Percentiles rank a stretch among this genome's conserved stretches.
Evolutionary conservation across 148 eudicot genomes (phyloP).

Genomic region (Hydrangea macrophylla): DNA sequence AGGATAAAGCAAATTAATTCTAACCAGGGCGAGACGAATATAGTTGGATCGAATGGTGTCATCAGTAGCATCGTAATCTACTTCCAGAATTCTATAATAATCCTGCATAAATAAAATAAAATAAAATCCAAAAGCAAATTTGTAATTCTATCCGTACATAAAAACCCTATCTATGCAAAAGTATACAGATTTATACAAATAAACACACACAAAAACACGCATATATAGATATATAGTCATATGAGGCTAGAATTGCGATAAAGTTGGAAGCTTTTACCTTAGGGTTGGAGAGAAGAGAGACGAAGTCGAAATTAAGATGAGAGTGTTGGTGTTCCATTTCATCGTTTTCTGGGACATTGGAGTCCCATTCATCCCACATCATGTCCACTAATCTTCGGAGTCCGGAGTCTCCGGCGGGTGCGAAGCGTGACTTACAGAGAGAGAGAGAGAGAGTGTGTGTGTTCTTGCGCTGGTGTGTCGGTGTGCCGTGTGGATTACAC

Average conservation of each 20-base stretch:
- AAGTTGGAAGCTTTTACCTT: slow-evolving; percentile 42
- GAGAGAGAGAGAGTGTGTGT: neutral
- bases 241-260: neutral
- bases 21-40: slow-evolving; percentile 88
- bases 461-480: too few species aligned
- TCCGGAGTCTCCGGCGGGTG: too few species aligned
- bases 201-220: too few species aligned
- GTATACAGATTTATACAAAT: neutral
- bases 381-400: slow-evolving; percentile 4
- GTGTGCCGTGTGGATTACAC: too few species aligned
- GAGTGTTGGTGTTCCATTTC: slow-evolving; percentile 28
- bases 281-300: slow-evolving; percentile 57
- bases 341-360: slow-evolving; percentile 17
- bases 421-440: neutral
- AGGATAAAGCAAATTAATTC: slow-evolving; percentile 15
- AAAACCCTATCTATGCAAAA: too few species aligned
- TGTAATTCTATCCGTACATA: too few species aligned
- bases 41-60: slow-evolving; percentile 84
- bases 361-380: slow-evolving; percentile 48
- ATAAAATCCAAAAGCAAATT: neutral
- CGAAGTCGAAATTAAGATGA: slow-evolving; percentile 57
- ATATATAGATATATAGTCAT: neutral
- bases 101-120: slow-evolving; percentile 41
- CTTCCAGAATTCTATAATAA: slow-evolving; percentile 77
- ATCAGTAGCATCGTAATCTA: slow-evolving; percentile 85